phyloP scores from a whole-genome alignment of 257 asterid species.

The Solanum rostratum region DNA sequence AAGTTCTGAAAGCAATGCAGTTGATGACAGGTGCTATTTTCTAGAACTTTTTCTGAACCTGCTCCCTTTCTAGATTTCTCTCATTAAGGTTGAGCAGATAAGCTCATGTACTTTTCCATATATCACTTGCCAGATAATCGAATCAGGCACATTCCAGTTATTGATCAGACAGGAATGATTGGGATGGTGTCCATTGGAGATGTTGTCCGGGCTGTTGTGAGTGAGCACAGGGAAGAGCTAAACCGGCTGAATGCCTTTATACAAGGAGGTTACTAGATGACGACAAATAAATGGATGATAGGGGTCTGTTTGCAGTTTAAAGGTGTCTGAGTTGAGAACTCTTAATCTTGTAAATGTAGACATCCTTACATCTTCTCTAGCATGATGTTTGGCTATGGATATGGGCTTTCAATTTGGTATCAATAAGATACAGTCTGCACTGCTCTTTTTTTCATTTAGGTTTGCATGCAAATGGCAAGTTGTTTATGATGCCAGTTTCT shows the following conservation, averaged over 20 bases:
- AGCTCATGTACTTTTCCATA: background rate
- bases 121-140: slow-evolving; percentile 54
- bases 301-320: background rate
- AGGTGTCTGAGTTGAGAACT: background rate
- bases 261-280: slow-evolving; percentile 81
- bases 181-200: slow-evolving; percentile 98
- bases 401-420: background rate
- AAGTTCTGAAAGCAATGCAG: slow-evolving; percentile 91
- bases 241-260: slow-evolving; percentile 72
- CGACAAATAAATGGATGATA: background rate
- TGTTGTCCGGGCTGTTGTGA: slow-evolving; percentile 91
- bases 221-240: slow-evolving; percentile 75
- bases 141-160: slow-evolving; percentile 95
- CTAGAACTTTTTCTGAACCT: background rate
- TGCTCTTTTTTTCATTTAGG: background rate
- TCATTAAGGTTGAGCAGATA: background rate
- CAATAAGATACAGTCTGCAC: background rate
- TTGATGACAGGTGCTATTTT: slow-evolving; percentile 65
- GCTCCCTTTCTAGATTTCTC: background rate
- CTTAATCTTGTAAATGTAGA: slow-evolving; percentile 25
- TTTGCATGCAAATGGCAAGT: background rate
- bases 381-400: background rate
- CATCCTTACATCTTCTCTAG: background rate
- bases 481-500: background rate
- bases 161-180: slow-evolving; percentile 52